These are phyloP conservation scores for Penicillium rolfsii DNA, from an alignment of 2,329 filamentous ascomycete genomes.

Conservation along the genomic window DNA sequence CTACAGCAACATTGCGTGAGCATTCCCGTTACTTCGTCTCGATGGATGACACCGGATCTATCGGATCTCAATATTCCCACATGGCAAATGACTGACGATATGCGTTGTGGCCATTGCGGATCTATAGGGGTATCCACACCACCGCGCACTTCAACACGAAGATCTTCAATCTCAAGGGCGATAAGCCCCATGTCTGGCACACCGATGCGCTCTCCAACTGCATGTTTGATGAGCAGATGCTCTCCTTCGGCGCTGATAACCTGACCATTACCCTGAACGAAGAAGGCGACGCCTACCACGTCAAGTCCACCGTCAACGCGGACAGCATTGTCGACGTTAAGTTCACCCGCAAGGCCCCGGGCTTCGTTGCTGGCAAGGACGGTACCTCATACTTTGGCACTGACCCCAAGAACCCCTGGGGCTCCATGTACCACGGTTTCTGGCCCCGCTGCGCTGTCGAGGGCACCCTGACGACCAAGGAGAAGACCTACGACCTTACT, in stretches of 20 bases:
- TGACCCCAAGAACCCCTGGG: slow-evolving; percentile 85
- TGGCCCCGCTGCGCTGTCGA: slow-evolving; percentile 86
- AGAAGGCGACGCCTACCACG: slow-evolving; percentile 78
- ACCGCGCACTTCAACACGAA: slow-evolving; percentile 95
- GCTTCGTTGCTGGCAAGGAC: slow-evolving; percentile 81
- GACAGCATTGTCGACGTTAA: slow-evolving; percentile 83
- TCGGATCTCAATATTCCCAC: neutral
- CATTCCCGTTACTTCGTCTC: slow-evolving; percentile 2
- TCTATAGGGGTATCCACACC: slow-evolving; percentile 76
- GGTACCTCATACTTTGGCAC: slow-evolving; percentile 86
- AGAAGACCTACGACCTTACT: slow-evolving; percentile 78
- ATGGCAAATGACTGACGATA: neutral
- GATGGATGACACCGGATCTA: neutral
- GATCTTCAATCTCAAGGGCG: slow-evolving; percentile 76
- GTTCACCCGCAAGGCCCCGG: slow-evolving; percentile 73
- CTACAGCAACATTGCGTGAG: slow-evolving; percentile 95
- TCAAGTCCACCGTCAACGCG: slow-evolving; percentile 87
- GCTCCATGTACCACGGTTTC: slow-evolving; percentile 86
- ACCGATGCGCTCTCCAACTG: slow-evolving; percentile 77
- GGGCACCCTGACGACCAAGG: slow-evolving; percentile 80
- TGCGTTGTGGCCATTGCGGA: slow-evolving; percentile 15
- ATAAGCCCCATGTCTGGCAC: slow-evolving; percentile 79
- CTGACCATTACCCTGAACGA: slow-evolving; percentile 83
- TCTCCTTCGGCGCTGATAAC: slow-evolving; percentile 82
- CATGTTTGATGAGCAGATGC: slow-evolving; percentile 82